Base-by-base conservation (phyloP, 768 basidiomycete genomes). In the Lactarius tabidus region DNA sequence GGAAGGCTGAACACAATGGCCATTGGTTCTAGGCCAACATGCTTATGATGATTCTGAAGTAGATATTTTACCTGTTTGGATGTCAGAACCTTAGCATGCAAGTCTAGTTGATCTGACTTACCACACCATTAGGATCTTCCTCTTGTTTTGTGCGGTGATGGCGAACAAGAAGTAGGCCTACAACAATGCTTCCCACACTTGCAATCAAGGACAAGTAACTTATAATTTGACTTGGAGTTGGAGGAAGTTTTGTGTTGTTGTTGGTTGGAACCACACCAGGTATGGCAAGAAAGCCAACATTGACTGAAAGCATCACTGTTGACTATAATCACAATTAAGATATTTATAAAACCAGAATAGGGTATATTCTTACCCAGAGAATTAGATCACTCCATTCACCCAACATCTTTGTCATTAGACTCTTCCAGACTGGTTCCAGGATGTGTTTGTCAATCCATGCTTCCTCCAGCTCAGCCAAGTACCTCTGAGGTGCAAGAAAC, bases 1-100 rank as follows among this genome's bases (percentile, higher is more conserved):
- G 85, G 85, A 9, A 86, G 70, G 62, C 81, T 81, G 63, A 84
- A 84, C 54, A 84, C 70, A 23, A 85, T 74, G 15, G 83, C 82
- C 6, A 85, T 75, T 1, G 71, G 79, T 70, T 85, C 82, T 1
- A 84, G 71, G 1, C 85, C 84, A 26, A 78, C 74, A 1, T 59
- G 72, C 17, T 67, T 31, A 4, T 78, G 70, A 31, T 69, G 70
- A 38, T 73, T 67, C 7, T 62, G 67, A 2, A 60, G 48, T 9
- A 77, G 60, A 55, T 67, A 76, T 29, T 60, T 57, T 6, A 67
- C 71, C 69, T 72, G 45, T n/a, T n/a, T n/a, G n/a, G n/a, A n/a
- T n/a, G n/a, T 0, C 5, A 4, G 0, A 48, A 61, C 2, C 28
- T 54, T 33, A 33, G 10, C 9, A 54, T 33, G 12, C 9, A 10